A percentile compares a stretch with the other conserved stretches of the same genome.
Evolutionary conservation across 371 early-diverging fungal species (phyloP).

Genomic region (Conidiobolus coronatus): DNA sequence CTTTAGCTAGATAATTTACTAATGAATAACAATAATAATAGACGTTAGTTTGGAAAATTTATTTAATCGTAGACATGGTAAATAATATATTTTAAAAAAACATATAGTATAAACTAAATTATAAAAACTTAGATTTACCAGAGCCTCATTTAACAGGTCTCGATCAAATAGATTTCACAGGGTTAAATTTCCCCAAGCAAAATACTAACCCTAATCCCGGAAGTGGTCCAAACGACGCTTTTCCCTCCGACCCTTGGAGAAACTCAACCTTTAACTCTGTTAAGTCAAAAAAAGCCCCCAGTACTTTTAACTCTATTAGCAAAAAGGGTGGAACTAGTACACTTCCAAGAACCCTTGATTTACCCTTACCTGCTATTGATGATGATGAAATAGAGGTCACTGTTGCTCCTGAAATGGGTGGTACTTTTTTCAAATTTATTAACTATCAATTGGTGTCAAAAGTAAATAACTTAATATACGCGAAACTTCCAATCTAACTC

Average conservation of each 20-base stretch:
- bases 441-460: constrained; percentile 52
- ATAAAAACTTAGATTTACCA: constrained; percentile 7
- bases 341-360: too few species aligned
- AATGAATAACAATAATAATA: not conserved
- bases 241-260: not conserved
- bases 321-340: not conserved
- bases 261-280: constrained; percentile 7
- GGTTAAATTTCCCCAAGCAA: not conserved
- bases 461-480: constrained; percentile 9
- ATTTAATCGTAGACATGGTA: constrained; percentile 21
- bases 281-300: not conserved
- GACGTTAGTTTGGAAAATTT: constrained; percentile 20
- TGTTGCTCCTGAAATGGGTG: constrained; percentile 54
- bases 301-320: not conserved
- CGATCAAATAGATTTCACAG: constrained; percentile 5
- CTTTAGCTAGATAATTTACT: not conserved
- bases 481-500: not conserved
- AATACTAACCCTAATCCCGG: too few species aligned
- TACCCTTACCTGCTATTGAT: constrained; percentile 6
- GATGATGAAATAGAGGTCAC: constrained; percentile 25
- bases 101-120: not conserved
- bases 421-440: constrained; percentile 50
- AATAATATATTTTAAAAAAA: not conserved
- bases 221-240: not conserved
- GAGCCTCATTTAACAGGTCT: constrained; percentile 7